A percentile compares a stretch with the other conserved stretches of the same genome.
Conservation (phyloP, 2,329 filamentous ascomycete genomes). For the Phaeophleospora eucalypticola region DNA sequence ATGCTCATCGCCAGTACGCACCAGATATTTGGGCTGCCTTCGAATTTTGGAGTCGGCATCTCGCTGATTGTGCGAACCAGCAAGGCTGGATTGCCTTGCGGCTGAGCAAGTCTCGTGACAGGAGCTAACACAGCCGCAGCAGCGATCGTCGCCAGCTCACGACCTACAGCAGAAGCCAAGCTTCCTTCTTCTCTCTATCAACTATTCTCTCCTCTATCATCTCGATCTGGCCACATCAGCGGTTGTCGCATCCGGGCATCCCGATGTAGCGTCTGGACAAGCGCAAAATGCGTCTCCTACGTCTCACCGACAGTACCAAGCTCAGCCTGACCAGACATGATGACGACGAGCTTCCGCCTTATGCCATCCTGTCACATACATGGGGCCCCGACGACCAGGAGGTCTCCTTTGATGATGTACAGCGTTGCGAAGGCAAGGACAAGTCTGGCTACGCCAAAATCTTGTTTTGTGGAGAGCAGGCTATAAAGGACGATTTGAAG, state of each 20-base stretch:
- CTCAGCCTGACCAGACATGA: constrained; percentile 5
- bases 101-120: no score
- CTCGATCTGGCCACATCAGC: not conserved
- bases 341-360: constrained; percentile 2
- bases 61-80: no score
- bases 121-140: no score
- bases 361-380: constrained; percentile 9
- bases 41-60: no score
- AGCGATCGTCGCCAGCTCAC: no score
- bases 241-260: not conserved
- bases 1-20: no score
- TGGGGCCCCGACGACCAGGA: constrained; percentile 6
- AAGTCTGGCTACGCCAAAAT: constrained; percentile 3
- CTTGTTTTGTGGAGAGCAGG: constrained; percentile 1
- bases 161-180: no score
- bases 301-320: constrained; percentile 2
- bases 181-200: not conserved
- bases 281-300: constrained; percentile 6
- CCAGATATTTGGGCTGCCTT: no score
- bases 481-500: constrained; percentile 1
- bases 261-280: no score
- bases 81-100: no score
- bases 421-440: not conserved
- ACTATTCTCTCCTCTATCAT: not conserved
- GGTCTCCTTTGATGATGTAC: constrained; percentile 2